Evolutionary conservation across 345 rosid genomes (phyloP).

Genomic region (Angophora floribunda): DNA sequence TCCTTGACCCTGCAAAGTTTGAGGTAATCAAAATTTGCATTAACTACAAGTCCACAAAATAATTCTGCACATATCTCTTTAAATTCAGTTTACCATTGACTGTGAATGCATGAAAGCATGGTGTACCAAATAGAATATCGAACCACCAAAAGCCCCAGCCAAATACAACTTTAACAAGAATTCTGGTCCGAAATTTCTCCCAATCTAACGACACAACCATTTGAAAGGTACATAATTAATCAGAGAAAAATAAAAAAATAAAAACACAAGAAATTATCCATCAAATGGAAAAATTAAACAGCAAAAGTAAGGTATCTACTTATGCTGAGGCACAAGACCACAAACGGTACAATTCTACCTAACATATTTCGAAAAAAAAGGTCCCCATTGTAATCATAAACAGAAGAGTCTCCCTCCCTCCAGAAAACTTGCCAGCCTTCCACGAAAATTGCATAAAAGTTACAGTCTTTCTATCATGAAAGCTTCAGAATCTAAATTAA

Average conservation of each 20-base stretch:
- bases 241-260: not conserved
- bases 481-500: not conserved
- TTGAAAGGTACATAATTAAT: no score
- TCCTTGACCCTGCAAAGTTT: constrained; percentile 31
- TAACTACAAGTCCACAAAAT: not conserved
- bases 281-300: not conserved
- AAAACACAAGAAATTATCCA: not conserved
- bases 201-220: constrained; percentile 29
- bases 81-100: constrained; percentile 33
- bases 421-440: not conserved
- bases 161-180: constrained; percentile 61
- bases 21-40: not conserved
- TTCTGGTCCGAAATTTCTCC: constrained; percentile 55
- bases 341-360: not conserved
- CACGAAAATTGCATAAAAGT: not conserved
- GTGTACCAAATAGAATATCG: constrained; percentile 59
- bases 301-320: not conserved
- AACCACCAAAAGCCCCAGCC: constrained; percentile 72
- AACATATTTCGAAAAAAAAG: no score
- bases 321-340: not conserved
- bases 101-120: constrained; percentile 36
- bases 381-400: not conserved
- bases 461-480: not conserved
- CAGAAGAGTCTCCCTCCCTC: not conserved
- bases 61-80: not conserved